Evolutionary conservation across 225 moss, liverwort and hornwort genomes (phyloP).

Genomic region (Antitrichia curtipendula): DNA sequence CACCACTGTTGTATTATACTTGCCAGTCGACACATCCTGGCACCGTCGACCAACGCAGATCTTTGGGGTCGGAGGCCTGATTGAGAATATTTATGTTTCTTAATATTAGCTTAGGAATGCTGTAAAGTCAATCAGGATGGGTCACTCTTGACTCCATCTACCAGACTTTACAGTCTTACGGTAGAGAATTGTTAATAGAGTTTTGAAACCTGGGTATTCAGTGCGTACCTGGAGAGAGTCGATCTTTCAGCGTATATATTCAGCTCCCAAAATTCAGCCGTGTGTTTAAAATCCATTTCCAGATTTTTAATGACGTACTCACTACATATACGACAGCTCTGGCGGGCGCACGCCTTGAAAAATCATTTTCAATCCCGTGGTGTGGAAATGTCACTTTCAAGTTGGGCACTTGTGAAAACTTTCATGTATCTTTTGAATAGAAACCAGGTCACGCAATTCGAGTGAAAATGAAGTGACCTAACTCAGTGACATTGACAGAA

Average conservation of each 20-base stretch:
- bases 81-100: background rate
- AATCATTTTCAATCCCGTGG: background rate
- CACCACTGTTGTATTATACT: constrained; percentile 24
- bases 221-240: background rate
- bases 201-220: background rate
- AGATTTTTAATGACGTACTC: background rate
- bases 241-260: background rate
- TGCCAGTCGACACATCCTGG: constrained; percentile 3
- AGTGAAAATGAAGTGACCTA: background rate
- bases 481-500: background rate
- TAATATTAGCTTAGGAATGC: background rate
- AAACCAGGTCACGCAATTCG: background rate
- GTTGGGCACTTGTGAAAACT: background rate
- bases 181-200: background rate
- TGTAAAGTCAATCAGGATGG: background rate
- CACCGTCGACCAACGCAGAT: background rate
- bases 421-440: background rate
- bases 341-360: background rate
- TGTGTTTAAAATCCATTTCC: background rate
- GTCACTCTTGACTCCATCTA: background rate
- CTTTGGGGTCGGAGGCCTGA: background rate
- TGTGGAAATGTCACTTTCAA: background rate
- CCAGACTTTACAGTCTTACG: background rate
- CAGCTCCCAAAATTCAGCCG: background rate
- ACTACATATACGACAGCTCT: background rate